Evolutionary conservation across 2,329 filamentous ascomycete genomes (phyloP).

Genomic region (Xylaria sp.): DNA sequence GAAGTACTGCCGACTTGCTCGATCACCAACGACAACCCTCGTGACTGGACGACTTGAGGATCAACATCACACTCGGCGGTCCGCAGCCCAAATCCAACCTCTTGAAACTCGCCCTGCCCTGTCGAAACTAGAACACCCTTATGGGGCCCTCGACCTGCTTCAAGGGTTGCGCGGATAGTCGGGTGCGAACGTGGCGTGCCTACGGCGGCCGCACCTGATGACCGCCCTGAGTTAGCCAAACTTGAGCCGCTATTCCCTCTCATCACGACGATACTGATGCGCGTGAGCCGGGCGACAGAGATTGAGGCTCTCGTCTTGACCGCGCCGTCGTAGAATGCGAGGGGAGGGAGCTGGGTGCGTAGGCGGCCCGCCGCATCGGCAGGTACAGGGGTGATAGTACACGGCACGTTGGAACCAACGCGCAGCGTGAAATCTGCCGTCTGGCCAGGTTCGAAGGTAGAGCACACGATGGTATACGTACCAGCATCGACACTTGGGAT

Average conservation of each 20-base stretch:
- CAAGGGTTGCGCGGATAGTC: conserved; percentile 75
- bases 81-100: conserved; percentile 70
- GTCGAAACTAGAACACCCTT: conserved; percentile 73
- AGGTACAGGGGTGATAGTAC: conserved; percentile 69
- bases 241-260: conserved; percentile 30
- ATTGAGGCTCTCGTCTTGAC: conserved; percentile 55
- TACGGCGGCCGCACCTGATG: conserved; percentile 43
- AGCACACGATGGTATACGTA: conserved; percentile 87
- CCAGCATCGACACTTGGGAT: conserved; percentile 71
- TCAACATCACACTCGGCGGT: conserved; percentile 80
- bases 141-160: conserved; percentile 77
- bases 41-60: conserved; percentile 65
- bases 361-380: conserved; percentile 81
- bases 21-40: conserved; percentile 78
- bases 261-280: conserved; percentile 66
- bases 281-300: conserved; percentile 63
- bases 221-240: conserved; percentile 40
- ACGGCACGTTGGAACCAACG: conserved; percentile 72
- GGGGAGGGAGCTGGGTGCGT: conserved; percentile 66
- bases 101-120: conserved; percentile 76
- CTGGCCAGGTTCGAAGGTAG: conserved; percentile 87
- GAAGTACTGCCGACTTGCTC: conserved; percentile 73
- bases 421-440: conserved; percentile 78
- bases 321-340: conserved; percentile 56
- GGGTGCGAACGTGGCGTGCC: conserved; percentile 44